Evolutionary conservation across 1,139 yeast species (phyloP), one percentile per base, ranked within the genome.

Genomic region (Blastobotrys malaysiensis): DNA sequence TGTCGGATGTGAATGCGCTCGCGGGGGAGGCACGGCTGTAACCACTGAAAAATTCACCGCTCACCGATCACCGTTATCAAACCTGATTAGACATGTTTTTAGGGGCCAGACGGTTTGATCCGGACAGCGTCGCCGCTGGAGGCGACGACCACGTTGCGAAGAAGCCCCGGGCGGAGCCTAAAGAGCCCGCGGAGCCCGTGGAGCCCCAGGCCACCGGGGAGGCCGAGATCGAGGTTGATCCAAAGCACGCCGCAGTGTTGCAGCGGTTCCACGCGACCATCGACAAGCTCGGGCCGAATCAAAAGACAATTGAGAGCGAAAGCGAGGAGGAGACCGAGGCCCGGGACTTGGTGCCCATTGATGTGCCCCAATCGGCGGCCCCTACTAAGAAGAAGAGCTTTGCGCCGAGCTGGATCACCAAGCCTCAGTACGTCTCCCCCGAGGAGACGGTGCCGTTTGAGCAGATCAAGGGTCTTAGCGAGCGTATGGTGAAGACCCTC

Each of bases 321-420:
- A 43, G 18, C 14, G 46, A 39, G 39, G 57, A 55, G 21, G 55
- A 49, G 22, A 45, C 50, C 18, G 60, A 50, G 39, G 66, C 58
- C 26, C 58, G 57, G 45, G 84, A 81, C 48, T 74, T 91, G 49
- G 84, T 78, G 2, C 96, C 97, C 11, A 73, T 91, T 52, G 97
- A 97, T 7, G 19, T 46, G 50, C 58, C 58, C 3, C 45, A 51
- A n/a, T 20, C 18, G 9, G 43, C 0, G 96, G 89, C 68, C 95
- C 95, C 0, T 82, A 74, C 48, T 76, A 61, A 85, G 83, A 69
- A 66, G 31, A 27, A 20, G 54, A 48, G 14, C 5, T 47, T 45
- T 44, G 48, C 39, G 31, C 54, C 46, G 24, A 53, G 49, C 16
- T 88, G 96, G 96, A 72, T 87, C 21, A 78, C 88, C 0, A 71